These are phyloP conservation scores for Picea abies DNA, from an alignment of 83 land plant species.

Conservation along the genomic window DNA sequence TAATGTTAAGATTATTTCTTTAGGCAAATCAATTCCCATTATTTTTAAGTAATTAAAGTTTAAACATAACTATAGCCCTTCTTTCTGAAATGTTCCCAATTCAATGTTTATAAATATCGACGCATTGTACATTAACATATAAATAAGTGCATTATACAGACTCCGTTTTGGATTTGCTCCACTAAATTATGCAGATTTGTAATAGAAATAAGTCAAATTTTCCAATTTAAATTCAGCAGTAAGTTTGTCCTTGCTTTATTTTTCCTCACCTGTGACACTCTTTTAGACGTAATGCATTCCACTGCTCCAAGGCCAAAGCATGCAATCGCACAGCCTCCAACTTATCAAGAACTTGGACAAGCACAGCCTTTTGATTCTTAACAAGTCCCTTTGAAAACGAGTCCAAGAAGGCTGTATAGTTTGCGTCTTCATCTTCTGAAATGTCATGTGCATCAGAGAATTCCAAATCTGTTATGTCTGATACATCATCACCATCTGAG, in stretches of 20 bases:
- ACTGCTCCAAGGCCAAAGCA: conserved; percentile 45
- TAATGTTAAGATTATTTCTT: background rate
- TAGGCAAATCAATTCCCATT: background rate
- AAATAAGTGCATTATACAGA: background rate
- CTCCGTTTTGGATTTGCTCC: background rate
- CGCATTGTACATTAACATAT: background rate
- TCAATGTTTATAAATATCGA: background rate
- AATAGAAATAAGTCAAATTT: background rate
- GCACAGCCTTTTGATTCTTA: background rate
- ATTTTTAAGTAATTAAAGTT: background rate
- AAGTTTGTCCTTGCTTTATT: background rate
- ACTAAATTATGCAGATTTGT: background rate
- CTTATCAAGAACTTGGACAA: conserved; percentile 32
- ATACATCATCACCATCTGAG: conserved; percentile 2
- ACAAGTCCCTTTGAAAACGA: conserved; percentile 10
- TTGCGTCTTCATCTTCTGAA: conserved; percentile 3
- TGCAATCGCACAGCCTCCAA: conserved; percentile 49
- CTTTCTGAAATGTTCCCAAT: background rate
- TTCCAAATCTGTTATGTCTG: conserved; percentile 6
- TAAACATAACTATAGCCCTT: too few species aligned
- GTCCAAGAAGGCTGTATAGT: background rate
- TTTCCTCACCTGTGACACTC: conserved; percentile 31
- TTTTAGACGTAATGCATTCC: conserved; percentile 43
- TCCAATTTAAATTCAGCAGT: conserved; percentile 1
- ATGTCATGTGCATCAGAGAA: conserved; percentile 6